A percentile compares a stretch with the other conserved stretches of the same genome.
Conservation (phyloP, 192 early-diverging fungal genomes). For the Coemansia erecta region DNA sequence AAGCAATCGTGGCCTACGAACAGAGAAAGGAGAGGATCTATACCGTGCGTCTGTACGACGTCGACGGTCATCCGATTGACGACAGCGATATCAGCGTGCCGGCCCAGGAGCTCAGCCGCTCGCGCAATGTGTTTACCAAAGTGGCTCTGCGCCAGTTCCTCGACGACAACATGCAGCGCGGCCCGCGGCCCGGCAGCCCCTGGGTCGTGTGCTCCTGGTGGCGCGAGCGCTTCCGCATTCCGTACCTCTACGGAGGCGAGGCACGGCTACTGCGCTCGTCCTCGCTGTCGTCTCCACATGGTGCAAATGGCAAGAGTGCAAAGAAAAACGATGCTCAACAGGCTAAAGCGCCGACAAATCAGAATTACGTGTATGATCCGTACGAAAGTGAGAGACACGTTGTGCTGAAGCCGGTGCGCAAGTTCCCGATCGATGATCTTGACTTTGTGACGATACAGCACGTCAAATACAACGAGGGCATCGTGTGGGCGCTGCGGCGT, state of each 20-base stretch:
- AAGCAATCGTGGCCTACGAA: slow-evolving; percentile 24
- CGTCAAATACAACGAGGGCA: slow-evolving; percentile 27
- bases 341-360: background rate
- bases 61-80: slow-evolving; percentile 35
- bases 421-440: slow-evolving; percentile 84
- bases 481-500: slow-evolving; percentile 25
- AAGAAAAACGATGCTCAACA: background rate
- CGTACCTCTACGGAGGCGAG: slow-evolving; percentile 39
- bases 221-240: slow-evolving; percentile 51
- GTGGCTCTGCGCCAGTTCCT: slow-evolving; percentile 48
- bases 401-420: slow-evolving; percentile 46
- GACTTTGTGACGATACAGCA: slow-evolving; percentile 59
- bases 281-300: background rate
- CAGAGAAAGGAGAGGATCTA: slow-evolving; percentile 27
- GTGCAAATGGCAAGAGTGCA: background rate
- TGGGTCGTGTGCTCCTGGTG: slow-evolving; percentile 40
- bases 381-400: slow-evolving; percentile 34
- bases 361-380: slow-evolving; percentile 30
- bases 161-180: slow-evolving; percentile 36
- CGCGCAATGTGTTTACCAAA: slow-evolving; percentile 51
- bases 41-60: slow-evolving; percentile 38
- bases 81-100: slow-evolving; percentile 45
- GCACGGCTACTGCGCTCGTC: slow-evolving; percentile 20
- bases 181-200: slow-evolving; percentile 31
- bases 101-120: slow-evolving; percentile 39